These are phyloP conservation scores for Clarkia xantiana DNA, from an alignment of 345 rosid genomes.

Conservation along the genomic window DNA sequence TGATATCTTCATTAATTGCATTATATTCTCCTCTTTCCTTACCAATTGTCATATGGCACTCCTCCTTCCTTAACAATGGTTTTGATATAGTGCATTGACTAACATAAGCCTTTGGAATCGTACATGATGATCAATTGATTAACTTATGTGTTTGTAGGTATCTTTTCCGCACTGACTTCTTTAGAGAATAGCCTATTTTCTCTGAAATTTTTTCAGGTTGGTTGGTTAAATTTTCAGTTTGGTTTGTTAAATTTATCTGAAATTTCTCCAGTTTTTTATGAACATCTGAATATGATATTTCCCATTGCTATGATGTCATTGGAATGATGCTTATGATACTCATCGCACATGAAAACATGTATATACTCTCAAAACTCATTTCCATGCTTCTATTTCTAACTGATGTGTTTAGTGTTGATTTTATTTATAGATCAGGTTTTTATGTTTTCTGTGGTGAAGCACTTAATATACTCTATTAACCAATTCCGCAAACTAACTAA, in stretches of 20 bases:
- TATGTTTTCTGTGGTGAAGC: no score
- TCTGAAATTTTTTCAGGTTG: slow-evolving; percentile 82
- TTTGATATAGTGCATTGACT: no score
- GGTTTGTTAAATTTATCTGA: not conserved
- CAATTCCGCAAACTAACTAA: no score
- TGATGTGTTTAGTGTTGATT: no score
- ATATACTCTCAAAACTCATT: not conserved
- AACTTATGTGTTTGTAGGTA: slow-evolving; percentile 71
- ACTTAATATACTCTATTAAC: no score
- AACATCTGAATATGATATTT: slow-evolving; percentile 72
- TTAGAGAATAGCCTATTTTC: slow-evolving; percentile 85
- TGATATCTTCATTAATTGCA: no score
- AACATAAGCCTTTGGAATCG: no score
- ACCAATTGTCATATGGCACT: no score
- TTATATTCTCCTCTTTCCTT: no score
- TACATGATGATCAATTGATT: no score
- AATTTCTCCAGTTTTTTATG: slow-evolving; percentile 72
- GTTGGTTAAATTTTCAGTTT: not conserved
- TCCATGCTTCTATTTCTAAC: not conserved
- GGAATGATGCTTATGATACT: slow-evolving; percentile 98
- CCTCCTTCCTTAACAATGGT: no score
- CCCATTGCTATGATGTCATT: slow-evolving; percentile 89
- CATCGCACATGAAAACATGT: slow-evolving; percentile 96
- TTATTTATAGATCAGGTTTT: no score
- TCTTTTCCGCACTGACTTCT: slow-evolving; percentile 89